Percentiles rank a stretch among this genome's conserved stretches.
These are phyloP conservation scores for Flaveria linearis DNA, from an alignment of 129 eudicot genomes.

Conservation along the genomic window DNA sequence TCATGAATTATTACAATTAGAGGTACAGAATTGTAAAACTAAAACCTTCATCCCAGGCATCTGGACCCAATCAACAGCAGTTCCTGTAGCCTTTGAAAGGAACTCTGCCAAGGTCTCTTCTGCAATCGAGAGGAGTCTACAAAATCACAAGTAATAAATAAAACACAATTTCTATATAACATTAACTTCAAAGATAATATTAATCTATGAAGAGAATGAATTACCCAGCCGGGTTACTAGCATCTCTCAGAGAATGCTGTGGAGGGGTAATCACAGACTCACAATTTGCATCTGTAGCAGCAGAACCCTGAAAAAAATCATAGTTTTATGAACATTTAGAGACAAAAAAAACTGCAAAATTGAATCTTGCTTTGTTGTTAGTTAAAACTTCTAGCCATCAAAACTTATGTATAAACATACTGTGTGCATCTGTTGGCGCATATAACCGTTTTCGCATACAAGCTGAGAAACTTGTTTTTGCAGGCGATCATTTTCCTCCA, in stretches of 20 bases:
- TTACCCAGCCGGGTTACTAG: conserved; percentile 98
- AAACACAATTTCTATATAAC: background rate
- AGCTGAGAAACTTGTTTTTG: conserved; percentile 96
- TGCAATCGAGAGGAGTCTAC: conserved; percentile 87
- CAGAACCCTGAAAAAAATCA: conserved; percentile 38
- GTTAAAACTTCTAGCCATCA: background rate
- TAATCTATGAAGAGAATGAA: background rate
- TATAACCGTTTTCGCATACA: conserved; percentile 80
- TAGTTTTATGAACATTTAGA: background rate
- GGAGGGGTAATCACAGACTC: conserved; percentile 85
- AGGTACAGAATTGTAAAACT: background rate
- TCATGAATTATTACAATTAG: background rate
- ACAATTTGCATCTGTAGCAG: conserved; percentile 75
- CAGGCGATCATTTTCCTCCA: conserved; percentile 96
- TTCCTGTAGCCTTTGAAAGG: conserved; percentile 98
- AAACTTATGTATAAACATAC: conserved; percentile 39
- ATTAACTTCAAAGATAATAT: background rate
- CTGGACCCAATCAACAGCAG: conserved; percentile 99
- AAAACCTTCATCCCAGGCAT: conserved; percentile 96
- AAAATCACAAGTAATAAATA: conserved; percentile 14
- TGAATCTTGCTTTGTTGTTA: conserved; percentile 15
- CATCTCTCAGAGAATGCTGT: conserved; percentile 84
- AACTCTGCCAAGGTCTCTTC: conserved; percentile 98
- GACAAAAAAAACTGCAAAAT: background rate
- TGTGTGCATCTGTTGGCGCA: conserved; percentile 75